These are phyloP conservation scores for Hippophae rhamnoides DNA, from an alignment of 306 rosid species.

Conservation along the genomic window DNA sequence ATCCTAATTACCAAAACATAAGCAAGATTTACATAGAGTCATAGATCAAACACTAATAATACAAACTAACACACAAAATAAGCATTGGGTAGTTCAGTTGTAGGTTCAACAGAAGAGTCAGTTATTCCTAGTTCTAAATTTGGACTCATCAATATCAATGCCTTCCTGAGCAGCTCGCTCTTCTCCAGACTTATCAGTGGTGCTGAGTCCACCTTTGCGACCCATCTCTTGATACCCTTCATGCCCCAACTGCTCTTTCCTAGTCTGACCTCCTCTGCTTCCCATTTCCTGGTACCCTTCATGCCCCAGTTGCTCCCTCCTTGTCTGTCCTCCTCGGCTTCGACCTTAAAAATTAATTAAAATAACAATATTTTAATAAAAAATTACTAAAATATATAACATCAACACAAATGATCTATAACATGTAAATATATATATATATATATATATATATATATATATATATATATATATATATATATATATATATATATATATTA, in stretches of 20 bases:
- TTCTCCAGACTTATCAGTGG: conserved; percentile 40
- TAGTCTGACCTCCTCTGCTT: conserved; percentile 19
- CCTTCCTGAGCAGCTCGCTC: conserved; percentile 53
- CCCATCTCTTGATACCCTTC: conserved; percentile 61
- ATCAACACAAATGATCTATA: neutral
- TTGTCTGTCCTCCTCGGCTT: conserved; percentile 53
- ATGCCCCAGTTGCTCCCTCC: conserved; percentile 57
- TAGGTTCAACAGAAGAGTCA: neutral
- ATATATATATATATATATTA: neutral
- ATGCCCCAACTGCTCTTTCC: conserved; percentile 19
- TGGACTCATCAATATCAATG: conserved; percentile 50
- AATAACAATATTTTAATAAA: neutral
- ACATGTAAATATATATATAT: neutral
- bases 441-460: neutral
- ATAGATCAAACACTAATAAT: neutral
- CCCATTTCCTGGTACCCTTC: conserved; percentile 45
- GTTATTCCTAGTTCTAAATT: conserved; percentile 24
- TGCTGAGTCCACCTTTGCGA: conserved; percentile 55
- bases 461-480: neutral
- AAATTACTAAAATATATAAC: neutral
- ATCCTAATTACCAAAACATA: too few species aligned
- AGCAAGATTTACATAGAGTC: neutral
- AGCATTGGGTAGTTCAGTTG: neutral
- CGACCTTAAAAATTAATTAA: conserved; percentile 25
- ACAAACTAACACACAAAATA: neutral